Percentiles rank a stretch among this genome's conserved stretches.
These are phyloP conservation scores for Leccinum laetum DNA, from an alignment of 1,284 basidiomycete genomes.

Conservation along the genomic window DNA sequence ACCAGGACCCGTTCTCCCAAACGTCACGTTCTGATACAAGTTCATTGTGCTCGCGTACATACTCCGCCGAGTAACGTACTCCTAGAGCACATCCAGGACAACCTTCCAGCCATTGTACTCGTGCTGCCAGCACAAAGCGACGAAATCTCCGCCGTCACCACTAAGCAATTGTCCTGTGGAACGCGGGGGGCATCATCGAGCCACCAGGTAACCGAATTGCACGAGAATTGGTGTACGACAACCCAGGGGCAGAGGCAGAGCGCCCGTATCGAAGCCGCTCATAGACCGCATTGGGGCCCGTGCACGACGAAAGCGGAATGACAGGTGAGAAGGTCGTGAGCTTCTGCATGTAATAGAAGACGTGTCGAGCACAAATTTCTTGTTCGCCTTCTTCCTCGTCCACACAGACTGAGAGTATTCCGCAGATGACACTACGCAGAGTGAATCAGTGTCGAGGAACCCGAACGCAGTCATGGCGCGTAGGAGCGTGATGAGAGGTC, in stretches of 20 bases:
- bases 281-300: slow-evolving; percentile 67
- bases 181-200: slow-evolving; percentile 64
- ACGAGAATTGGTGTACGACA: slow-evolving; percentile 65
- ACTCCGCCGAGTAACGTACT: slow-evolving; percentile 64
- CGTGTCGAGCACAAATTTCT: slow-evolving; percentile 57
- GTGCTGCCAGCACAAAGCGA: slow-evolving; percentile 82
- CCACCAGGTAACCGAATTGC: slow-evolving; percentile 78
- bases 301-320: slow-evolving; percentile 58
- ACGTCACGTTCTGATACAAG: slow-evolving; percentile 51
- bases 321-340: slow-evolving; percentile 79
- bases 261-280: slow-evolving; percentile 61
- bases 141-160: slow-evolving; percentile 64
- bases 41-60: slow-evolving; percentile 41
- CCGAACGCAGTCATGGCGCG: slow-evolving; percentile 74
- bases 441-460: slow-evolving; percentile 66
- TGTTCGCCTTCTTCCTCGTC: slow-evolving; percentile 25
- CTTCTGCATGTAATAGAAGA: slow-evolving; percentile 72
- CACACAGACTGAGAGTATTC: slow-evolving; percentile 39
- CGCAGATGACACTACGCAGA: slow-evolving; percentile 52
- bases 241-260: slow-evolving; percentile 47
- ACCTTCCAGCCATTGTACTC: slow-evolving; percentile 83
- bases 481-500: slow-evolving; percentile 71
- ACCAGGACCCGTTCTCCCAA: slow-evolving; percentile 41
- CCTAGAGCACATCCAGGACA: slow-evolving; percentile 73
- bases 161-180: slow-evolving; percentile 70